Conservation (phyloP, 129 eudicot genomes). For the Flaveria bidentis region DNA sequence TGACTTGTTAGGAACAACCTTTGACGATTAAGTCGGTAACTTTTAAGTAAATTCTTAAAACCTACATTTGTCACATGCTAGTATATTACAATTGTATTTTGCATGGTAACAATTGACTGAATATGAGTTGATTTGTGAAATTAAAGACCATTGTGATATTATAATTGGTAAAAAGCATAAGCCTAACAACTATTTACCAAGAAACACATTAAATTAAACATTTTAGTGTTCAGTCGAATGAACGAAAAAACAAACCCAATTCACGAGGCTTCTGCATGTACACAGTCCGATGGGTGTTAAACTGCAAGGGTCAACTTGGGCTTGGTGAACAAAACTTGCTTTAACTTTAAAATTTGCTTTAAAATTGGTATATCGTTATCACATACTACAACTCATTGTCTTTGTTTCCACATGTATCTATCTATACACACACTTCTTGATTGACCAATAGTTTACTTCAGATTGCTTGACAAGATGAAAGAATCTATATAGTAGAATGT, state of each 20-base stretch:
- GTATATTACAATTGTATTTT: neutral
- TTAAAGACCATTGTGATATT: neutral
- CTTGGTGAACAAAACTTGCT: too few species aligned
- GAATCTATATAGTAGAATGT: neutral
- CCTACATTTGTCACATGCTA: neutral
- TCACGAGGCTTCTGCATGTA: too few species aligned
- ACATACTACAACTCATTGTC: neutral
- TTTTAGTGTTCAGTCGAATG: neutral
- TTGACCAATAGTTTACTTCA: neutral
- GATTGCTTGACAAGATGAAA: neutral
- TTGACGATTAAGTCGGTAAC: too few species aligned
- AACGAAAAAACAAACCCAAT: neutral
- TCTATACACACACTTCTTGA: neutral
- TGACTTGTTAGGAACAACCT: too few species aligned
- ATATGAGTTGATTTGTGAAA: neutral
- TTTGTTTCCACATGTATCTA: neutral
- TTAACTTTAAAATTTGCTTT: too few species aligned
- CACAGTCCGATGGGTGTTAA: too few species aligned
- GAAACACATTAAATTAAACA: neutral
- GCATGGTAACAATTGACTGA: neutral
- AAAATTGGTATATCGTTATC: too few species aligned
- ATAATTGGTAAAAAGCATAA: neutral
- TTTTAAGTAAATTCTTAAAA: too few species aligned
- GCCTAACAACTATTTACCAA: neutral
- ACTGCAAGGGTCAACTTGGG: too few species aligned